These are phyloP conservation scores for Solanum habrochaites DNA, from an alignment of 257 asterid genomes.

Conservation along the genomic window DNA sequence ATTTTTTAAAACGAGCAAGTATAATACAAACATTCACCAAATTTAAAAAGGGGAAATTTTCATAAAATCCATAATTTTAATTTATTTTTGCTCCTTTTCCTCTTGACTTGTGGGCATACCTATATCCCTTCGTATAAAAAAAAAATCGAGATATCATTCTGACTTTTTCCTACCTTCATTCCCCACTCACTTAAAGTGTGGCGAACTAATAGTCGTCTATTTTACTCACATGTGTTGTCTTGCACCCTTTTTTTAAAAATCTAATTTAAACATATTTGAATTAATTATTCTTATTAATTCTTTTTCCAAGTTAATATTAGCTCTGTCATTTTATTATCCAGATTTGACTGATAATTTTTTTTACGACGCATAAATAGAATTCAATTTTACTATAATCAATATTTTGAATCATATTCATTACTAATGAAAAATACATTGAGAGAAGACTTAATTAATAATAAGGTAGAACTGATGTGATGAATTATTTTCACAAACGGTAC, in stretches of 20 bases:
- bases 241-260: not conserved
- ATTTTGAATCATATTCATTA: too few species aligned
- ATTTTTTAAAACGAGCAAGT: not conserved
- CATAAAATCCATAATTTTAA: not conserved
- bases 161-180: not conserved
- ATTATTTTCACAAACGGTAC: too few species aligned
- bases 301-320: too few species aligned
- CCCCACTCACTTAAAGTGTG: not conserved
- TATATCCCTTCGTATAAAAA: not conserved
- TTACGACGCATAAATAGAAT: too few species aligned
- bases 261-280: too few species aligned
- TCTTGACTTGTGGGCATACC: not conserved
- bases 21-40: not conserved
- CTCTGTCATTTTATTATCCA: too few species aligned
- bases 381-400: not conserved
- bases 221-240: not conserved
- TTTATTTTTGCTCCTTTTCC: not conserved
- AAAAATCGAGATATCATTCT: not conserved
- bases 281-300: too few species aligned
- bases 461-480: too few species aligned
- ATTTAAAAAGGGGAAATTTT: not conserved
- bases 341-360: too few species aligned
- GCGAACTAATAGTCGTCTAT: not conserved
- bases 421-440: not conserved
- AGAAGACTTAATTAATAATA: too few species aligned